These are phyloP conservation scores for Mercurialis annua DNA, from an alignment of 345 rosid genomes.

Conservation along the genomic window DNA sequence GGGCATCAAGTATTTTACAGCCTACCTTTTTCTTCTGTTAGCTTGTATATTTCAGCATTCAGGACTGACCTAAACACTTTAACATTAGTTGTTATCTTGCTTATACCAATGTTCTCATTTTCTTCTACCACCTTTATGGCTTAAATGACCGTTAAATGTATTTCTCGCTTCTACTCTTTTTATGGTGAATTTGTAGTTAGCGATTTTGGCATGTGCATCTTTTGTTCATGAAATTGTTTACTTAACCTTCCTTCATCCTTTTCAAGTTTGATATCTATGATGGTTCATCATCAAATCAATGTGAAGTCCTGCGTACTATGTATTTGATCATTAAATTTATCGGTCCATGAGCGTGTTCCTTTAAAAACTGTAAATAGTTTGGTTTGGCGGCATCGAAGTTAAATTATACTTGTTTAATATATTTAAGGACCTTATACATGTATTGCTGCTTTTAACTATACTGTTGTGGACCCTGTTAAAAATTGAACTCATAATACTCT, in stretches of 20 bases:
- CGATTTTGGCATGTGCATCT: not conserved
- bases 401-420: not conserved
- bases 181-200: not conserved
- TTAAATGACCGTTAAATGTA: not conserved
- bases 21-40: not conserved
- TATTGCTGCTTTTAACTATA: not conserved
- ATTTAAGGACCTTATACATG: not conserved
- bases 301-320: not conserved
- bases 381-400: not conserved
- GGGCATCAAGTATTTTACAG: not conserved
- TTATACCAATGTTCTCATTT: not conserved
- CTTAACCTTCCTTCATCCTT: not conserved
- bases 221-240: not conserved
- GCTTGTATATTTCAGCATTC: not conserved
- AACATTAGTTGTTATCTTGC: not conserved
- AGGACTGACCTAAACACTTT: not conserved
- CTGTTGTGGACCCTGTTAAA: not conserved
- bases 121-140: not conserved
- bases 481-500: not conserved
- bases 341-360: not conserved
- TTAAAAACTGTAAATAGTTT: not conserved
- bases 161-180: not conserved
- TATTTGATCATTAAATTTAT: constrained; percentile 1
- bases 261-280: not conserved
- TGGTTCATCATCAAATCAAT: constrained; percentile 1